Percentiles rank a stretch among this genome's conserved stretches.
Conservation (phyloP, 176 grass and related monocot genomes). For the Alloteropsis semialata region DNA sequence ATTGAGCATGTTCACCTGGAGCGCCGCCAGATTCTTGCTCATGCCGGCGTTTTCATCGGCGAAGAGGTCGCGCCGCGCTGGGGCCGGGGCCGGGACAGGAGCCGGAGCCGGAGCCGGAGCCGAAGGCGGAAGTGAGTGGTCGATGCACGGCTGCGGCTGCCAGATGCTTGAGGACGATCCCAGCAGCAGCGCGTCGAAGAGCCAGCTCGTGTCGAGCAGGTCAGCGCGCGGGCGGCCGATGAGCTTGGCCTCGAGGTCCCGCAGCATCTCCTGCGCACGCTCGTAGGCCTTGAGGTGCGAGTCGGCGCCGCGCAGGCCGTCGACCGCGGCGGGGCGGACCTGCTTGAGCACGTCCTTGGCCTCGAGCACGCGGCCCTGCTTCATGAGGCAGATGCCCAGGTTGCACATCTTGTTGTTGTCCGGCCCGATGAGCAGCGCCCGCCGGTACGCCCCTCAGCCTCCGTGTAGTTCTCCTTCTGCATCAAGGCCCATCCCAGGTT, state of each 20-base stretch:
- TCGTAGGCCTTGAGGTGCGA: slow-evolving; percentile 97
- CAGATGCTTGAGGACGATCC: slow-evolving; percentile 76
- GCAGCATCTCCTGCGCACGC: slow-evolving; percentile 90
- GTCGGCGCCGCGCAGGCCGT: slow-evolving; percentile 77
- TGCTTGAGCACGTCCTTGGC: slow-evolving; percentile 96
- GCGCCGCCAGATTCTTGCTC: slow-evolving; percentile 13
- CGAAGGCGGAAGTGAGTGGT: slow-evolving; percentile 44
- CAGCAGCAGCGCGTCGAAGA: slow-evolving; percentile 69
- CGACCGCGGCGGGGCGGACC: slow-evolving; percentile 59
- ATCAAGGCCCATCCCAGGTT: slow-evolving; percentile 97
- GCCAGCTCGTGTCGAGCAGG: slow-evolving; percentile 57
- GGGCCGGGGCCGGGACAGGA: neutral
- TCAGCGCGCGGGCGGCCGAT: slow-evolving; percentile 28
- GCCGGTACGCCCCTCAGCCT: slow-evolving; percentile 83
- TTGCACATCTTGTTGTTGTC: slow-evolving; percentile 99
- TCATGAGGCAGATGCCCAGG: slow-evolving; percentile 91
- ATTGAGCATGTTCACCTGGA: slow-evolving; percentile 53
- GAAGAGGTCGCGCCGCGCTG: slow-evolving; percentile 40
- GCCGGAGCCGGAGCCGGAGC: neutral
- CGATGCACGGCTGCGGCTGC: slow-evolving; percentile 88
- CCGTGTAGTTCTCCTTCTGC: slow-evolving; percentile 95
- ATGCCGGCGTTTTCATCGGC: slow-evolving; percentile 54
- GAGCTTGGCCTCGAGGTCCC: slow-evolving; percentile 80
- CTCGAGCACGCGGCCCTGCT: slow-evolving; percentile 78
- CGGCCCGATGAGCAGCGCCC: slow-evolving; percentile 65